Conservation (phyloP, 2,329 filamentous ascomycete species). For the Pseudogymnoascus sp. region DNA sequence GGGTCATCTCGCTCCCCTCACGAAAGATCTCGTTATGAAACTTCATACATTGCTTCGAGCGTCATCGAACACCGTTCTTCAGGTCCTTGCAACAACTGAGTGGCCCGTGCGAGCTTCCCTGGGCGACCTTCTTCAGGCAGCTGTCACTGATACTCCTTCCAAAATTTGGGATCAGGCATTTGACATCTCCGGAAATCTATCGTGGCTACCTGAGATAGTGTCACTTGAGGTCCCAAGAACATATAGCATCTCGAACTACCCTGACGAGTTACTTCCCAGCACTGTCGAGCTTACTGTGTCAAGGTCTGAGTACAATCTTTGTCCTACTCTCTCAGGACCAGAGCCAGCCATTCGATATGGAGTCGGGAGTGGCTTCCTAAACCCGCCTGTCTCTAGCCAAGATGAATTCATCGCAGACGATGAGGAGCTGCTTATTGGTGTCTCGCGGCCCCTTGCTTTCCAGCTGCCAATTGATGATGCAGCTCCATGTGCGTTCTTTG, state of each 20-base stretch:
- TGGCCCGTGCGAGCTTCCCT: constrained; percentile 44
- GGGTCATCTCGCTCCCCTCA: constrained; percentile 44
- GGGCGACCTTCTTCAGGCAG: constrained; percentile 41
- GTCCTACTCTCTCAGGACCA: constrained; percentile 25
- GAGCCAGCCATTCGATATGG: constrained; percentile 30
- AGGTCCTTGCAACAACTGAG: constrained; percentile 40
- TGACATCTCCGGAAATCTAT: constrained; percentile 32
- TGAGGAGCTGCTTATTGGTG: constrained; percentile 42
- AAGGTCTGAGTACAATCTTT: constrained; percentile 42
- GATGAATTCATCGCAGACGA: constrained; percentile 34
- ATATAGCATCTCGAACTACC: constrained; percentile 44
- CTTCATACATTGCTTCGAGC: constrained; percentile 40
- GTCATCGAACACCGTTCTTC: constrained; percentile 41
- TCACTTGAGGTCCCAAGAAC: constrained; percentile 43
- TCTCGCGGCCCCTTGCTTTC: constrained; percentile 43
- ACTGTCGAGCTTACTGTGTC: constrained; percentile 45
- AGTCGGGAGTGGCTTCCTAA: constrained; percentile 47
- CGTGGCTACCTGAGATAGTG: constrained; percentile 38
- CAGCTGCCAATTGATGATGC: constrained; percentile 42
- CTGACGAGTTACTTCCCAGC: constrained; percentile 41
- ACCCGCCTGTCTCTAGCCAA: constrained; percentile 34
- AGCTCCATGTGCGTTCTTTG: constrained; percentile 44
- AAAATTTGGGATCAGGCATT: constrained; percentile 45
- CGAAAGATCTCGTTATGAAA: constrained; percentile 41
- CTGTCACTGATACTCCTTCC: constrained; percentile 38